A percentile compares a stretch with the other conserved stretches of the same genome.
Conservation (phyloP, 176 grass and related monocot genomes). For the Chloris gayana region DNA sequence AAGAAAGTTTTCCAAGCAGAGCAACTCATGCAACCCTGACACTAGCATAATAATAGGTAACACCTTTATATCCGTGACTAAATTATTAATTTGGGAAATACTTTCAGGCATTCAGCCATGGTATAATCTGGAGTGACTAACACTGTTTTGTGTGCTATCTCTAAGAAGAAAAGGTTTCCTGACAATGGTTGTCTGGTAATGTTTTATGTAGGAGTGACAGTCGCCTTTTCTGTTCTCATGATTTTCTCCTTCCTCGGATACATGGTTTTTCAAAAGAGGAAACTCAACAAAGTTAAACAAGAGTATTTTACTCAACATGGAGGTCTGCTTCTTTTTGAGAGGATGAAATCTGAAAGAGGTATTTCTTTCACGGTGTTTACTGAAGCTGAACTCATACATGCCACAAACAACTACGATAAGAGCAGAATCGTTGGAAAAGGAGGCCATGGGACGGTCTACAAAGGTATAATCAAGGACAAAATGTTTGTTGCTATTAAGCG, state of each 20-base stretch:
- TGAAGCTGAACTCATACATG: conserved; percentile 37
- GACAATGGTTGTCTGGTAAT: neutral
- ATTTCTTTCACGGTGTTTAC: conserved; percentile 40
- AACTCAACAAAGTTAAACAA: conserved; percentile 14
- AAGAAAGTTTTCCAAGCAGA: neutral
- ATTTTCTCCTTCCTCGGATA: neutral
- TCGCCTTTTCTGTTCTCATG: neutral
- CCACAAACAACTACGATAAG: conserved; percentile 52
- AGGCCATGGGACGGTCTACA: conserved; percentile 46
- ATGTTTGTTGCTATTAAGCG: conserved; percentile 9
- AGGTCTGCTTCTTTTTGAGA: conserved; percentile 32
- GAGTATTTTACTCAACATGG: conserved; percentile 47
- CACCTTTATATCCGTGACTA: neutral
- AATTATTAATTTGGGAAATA: neutral
- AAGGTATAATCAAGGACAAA: conserved; percentile 29
- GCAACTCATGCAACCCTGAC: conserved; percentile 12
- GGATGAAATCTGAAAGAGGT: conserved; percentile 39
- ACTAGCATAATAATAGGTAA: conserved; percentile 25
- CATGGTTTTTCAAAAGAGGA: conserved; percentile 23
- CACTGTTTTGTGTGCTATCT: too few species aligned
- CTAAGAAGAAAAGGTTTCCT: neutral
- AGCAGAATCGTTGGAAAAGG: conserved; percentile 44
- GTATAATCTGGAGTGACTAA: too few species aligned
- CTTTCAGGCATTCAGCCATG: too few species aligned
- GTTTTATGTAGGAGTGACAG: conserved; percentile 15